A percentile compares a stretch with the other conserved stretches of the same genome.
Evolutionary conservation across 2,329 filamentous ascomycete species (phyloP).

Genomic region (Phialophora verrucosa): DNA sequence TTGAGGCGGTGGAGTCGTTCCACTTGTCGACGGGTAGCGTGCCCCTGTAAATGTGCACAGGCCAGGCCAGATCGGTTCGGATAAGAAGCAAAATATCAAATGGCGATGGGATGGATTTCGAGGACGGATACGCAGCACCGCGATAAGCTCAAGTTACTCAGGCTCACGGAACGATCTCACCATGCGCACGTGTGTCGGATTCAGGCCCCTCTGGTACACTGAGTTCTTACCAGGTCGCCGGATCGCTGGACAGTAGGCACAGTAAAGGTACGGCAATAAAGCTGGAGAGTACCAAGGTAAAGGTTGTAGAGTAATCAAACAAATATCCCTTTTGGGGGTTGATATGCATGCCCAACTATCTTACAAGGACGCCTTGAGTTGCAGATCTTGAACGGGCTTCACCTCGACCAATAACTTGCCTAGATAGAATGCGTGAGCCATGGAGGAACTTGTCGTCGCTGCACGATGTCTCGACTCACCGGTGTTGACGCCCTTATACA

Average conservation of each 20-base stretch:
- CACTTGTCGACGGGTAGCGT: no score
- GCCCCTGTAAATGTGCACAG: no score
- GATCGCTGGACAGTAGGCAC: background rate
- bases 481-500: conserved; percentile 73
- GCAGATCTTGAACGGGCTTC: conserved; percentile 49
- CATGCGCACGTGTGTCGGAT: no score
- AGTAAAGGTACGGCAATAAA: background rate
- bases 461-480: conserved; percentile 55
- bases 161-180: no score
- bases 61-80: no score
- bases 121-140: no score
- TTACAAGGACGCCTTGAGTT: conserved; percentile 30
- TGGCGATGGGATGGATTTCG: no score
- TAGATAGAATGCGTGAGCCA: conserved; percentile 20
- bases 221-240: background rate
- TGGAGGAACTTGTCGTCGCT: background rate
- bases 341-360: background rate
- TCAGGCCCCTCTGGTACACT: background rate
- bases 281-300: no score
- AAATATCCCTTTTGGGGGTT: background rate
- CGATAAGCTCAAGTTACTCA: no score
- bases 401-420: conserved; percentile 52
- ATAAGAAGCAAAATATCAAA: no score
- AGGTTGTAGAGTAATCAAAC: background rate
- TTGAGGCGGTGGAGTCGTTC: no score